Conservation (phyloP, 2,329 filamentous ascomycete genomes). For the Penicillium sp. region DNA sequence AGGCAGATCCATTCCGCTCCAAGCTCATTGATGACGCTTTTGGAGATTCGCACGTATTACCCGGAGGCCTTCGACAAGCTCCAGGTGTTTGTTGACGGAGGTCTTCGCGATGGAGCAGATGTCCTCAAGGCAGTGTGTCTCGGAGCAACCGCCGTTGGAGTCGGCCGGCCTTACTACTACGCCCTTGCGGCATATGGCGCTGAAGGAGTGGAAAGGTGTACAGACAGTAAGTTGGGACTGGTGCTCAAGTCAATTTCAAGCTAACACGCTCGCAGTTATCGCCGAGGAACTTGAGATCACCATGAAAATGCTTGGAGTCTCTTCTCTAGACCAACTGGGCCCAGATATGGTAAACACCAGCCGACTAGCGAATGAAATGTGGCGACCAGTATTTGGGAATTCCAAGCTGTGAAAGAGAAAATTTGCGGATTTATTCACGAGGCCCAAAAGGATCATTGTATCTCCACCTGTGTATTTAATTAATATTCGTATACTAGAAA, state of each 20-base stretch:
- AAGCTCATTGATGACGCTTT: slow-evolving; percentile 47
- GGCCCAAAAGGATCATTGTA: neutral
- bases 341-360: slow-evolving; percentile 20
- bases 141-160: slow-evolving; percentile 51
- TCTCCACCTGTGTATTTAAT: neutral
- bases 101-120: slow-evolving; percentile 51
- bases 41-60: slow-evolving; percentile 50
- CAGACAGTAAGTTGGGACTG: slow-evolving; percentile 10
- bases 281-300: slow-evolving; percentile 19
- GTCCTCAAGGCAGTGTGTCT: slow-evolving; percentile 53
- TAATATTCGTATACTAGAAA: neutral
- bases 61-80: slow-evolving; percentile 49
- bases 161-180: slow-evolving; percentile 38
- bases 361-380: slow-evolving; percentile 19
- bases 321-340: slow-evolving; percentile 13
- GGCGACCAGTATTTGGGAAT: slow-evolving; percentile 14
- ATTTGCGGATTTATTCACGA: neutral
- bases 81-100: slow-evolving; percentile 53
- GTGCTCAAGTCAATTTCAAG: neutral
- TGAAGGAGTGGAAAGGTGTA: slow-evolving; percentile 20
- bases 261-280: slow-evolving; percentile 8
- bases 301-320: slow-evolving; percentile 22
- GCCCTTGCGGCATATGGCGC: slow-evolving; percentile 21
- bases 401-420: slow-evolving; percentile 5
- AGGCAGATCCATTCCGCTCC: slow-evolving; percentile 50